Conservation (phyloP, 2,329 filamentous ascomycete species). For the Colletotrichum tropicicola region DNA sequence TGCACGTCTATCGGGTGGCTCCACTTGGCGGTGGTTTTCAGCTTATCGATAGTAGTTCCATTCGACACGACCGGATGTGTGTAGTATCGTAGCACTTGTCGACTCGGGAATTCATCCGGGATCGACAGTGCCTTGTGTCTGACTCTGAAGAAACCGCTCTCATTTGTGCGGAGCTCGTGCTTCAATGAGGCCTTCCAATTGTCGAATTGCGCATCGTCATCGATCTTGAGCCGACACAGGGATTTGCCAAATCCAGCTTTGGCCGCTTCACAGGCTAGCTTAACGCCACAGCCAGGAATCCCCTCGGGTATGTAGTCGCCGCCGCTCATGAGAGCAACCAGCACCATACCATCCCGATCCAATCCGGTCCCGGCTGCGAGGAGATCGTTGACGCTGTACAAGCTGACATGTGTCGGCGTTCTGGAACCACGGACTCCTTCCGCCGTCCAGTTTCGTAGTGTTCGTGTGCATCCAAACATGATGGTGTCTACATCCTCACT, state of each 20-base stretch:
- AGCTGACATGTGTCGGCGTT: slow-evolving; percentile 83
- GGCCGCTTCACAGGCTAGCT: slow-evolving; percentile 89
- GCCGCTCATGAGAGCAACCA: slow-evolving; percentile 93
- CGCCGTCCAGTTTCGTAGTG: slow-evolving; percentile 83
- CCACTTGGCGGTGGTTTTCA: slow-evolving; percentile 69
- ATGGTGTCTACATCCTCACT: slow-evolving; percentile 97
- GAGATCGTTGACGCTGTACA: slow-evolving; percentile 74
- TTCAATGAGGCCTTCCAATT: slow-evolving; percentile 78
- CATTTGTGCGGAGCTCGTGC: slow-evolving; percentile 84
- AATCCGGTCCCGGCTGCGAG: slow-evolving; percentile 61
- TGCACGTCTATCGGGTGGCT: slow-evolving; percentile 70
- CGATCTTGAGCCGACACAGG: slow-evolving; percentile 71
- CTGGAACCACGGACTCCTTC: slow-evolving; percentile 72
- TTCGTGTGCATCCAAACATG: slow-evolving; percentile 91
- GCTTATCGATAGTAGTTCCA: slow-evolving; percentile 59
- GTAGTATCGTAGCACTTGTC: slow-evolving; percentile 85
- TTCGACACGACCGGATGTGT: slow-evolving; percentile 85
- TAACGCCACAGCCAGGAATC: slow-evolving; percentile 86
- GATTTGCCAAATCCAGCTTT: slow-evolving; percentile 85
- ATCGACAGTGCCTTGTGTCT: slow-evolving; percentile 79
- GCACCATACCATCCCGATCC: slow-evolving; percentile 88
- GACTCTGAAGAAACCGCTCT: slow-evolving; percentile 80
- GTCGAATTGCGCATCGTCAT: slow-evolving; percentile 66
- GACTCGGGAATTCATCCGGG: slow-evolving; percentile 82
- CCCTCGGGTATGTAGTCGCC: slow-evolving; percentile 94